Evolutionary conservation across 768 basidiomycete species (phyloP).

Genomic region (Lanmaoa rubissima): DNA sequence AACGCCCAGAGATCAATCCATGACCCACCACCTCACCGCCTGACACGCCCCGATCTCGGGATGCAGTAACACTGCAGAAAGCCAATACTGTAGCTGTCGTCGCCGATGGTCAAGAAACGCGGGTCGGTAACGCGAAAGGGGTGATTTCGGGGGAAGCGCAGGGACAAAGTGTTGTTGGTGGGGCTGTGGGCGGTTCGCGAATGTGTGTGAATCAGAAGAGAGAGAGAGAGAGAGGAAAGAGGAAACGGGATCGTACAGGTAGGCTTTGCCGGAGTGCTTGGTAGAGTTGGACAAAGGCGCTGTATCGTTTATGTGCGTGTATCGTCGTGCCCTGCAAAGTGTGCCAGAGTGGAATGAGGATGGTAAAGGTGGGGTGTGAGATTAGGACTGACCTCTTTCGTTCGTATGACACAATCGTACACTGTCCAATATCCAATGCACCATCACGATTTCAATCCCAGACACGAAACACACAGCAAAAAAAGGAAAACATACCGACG

Average conservation of each 20-base stretch:
- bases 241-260: conserved; percentile 39
- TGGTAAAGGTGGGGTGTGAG: background rate
- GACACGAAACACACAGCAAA: background rate
- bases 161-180: conserved; percentile 51
- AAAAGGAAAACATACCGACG: conserved; percentile 43
- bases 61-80: conserved; percentile 60
- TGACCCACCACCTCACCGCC: conserved; percentile 62
- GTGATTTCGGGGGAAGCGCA: conserved; percentile 63
- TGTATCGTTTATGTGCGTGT: conserved; percentile 67
- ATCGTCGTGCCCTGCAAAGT: conserved; percentile 52
- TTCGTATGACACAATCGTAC: conserved; percentile 68
- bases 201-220: background rate
- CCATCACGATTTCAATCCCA: background rate
- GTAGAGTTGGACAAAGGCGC: conserved; percentile 58
- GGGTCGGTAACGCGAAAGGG: conserved; percentile 63
- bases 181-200: conserved; percentile 30
- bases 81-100: conserved; percentile 62
- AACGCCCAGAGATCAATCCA: conserved; percentile 30
- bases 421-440: conserved; percentile 40
- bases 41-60: conserved; percentile 67
- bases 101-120: conserved; percentile 66
- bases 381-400: conserved; percentile 47
- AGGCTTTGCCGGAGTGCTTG: conserved; percentile 46
- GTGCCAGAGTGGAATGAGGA: background rate
- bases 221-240: no score